phyloP scores from a whole-genome alignment of 2,329 filamentous ascomycete genomes.

The Penicillium sp. region DNA sequence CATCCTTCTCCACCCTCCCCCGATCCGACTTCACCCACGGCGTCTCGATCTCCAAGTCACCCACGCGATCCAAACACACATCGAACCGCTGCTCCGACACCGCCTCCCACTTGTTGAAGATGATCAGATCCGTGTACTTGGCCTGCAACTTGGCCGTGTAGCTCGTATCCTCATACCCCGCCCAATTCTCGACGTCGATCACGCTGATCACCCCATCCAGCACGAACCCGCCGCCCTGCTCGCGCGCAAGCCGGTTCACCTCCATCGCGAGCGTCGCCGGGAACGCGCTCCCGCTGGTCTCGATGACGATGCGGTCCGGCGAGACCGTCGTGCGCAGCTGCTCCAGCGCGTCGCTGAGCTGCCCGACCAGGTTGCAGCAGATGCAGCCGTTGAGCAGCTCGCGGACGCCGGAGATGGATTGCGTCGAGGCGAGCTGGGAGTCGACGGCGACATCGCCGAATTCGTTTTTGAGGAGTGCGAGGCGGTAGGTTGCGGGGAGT shows the following conservation, averaged over 20 bases:
- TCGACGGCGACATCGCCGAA: slow-evolving; percentile 94
- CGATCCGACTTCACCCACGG: slow-evolving; percentile 81
- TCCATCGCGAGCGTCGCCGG: slow-evolving; percentile 89
- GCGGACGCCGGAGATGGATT: slow-evolving; percentile 81
- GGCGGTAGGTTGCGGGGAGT: slow-evolving; percentile 79
- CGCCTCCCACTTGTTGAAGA: slow-evolving; percentile 90
- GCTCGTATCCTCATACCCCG: slow-evolving; percentile 85
- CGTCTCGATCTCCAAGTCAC: slow-evolving; percentile 75
- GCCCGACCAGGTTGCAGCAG: slow-evolving; percentile 96
- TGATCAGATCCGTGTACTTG: slow-evolving; percentile 81
- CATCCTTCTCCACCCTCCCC: slow-evolving; percentile 71
- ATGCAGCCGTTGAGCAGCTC: slow-evolving; percentile 97
- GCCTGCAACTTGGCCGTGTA: slow-evolving; percentile 88
- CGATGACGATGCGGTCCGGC: slow-evolving; percentile 87
- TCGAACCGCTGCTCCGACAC: slow-evolving; percentile 73
- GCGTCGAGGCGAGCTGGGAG: slow-evolving; percentile 79
- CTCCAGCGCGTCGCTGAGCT: slow-evolving; percentile 74
- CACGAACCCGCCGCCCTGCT: slow-evolving; percentile 59
- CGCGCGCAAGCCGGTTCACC: slow-evolving; percentile 73
- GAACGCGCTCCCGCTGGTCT: slow-evolving; percentile 85
- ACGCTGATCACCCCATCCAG: slow-evolving; percentile 87
- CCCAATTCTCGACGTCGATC: slow-evolving; percentile 93
- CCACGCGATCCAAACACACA: slow-evolving; percentile 71
- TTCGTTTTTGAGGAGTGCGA: slow-evolving; percentile 96
- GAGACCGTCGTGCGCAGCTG: slow-evolving; percentile 61